Evolutionary conservation across 805 yeast genomes (phyloP).

Genomic region (Zygosaccharomyces pseudorouxii): DNA sequence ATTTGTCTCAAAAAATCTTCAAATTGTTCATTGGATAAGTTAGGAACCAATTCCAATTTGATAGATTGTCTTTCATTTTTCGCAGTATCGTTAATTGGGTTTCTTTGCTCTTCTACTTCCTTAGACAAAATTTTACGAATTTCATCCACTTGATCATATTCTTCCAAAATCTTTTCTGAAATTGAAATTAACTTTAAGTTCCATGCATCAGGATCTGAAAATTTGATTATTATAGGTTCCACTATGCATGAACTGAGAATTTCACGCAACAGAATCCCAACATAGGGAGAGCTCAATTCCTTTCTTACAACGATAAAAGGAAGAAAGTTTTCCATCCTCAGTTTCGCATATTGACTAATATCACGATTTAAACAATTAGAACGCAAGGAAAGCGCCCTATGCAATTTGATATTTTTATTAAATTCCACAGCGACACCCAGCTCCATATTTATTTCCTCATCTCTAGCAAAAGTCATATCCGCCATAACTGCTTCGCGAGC

Average conservation of each 20-base stretch:
- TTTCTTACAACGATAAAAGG: conserved; percentile 47
- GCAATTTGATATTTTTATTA: conserved; percentile 43
- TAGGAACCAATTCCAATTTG: conserved; percentile 13
- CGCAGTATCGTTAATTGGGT: conserved; percentile 8
- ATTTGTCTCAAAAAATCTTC: conserved; percentile 27
- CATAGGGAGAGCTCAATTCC: conserved; percentile 44
- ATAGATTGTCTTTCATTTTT: not conserved
- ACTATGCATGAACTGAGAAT: conserved; percentile 56
- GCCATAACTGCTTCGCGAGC: conserved; percentile 37
- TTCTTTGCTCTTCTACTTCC: conserved; percentile 42
- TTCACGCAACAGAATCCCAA: conserved; percentile 52
- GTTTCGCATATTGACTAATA: conserved; percentile 48
- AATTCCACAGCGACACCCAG: conserved; percentile 41
- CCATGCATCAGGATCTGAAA: conserved; percentile 72
- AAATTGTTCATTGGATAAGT: conserved; percentile 23
- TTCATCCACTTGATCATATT: conserved; percentile 67
- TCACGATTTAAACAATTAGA: conserved; percentile 35
- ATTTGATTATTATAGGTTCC: conserved; percentile 45
- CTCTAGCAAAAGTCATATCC: conserved; percentile 28
- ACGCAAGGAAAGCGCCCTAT: conserved; percentile 48
- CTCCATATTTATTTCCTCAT: conserved; percentile 36
- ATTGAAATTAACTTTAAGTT: conserved; percentile 57
- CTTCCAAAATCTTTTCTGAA: conserved; percentile 62
- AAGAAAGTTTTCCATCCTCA: conserved; percentile 37
- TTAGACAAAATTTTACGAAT: conserved; percentile 65